Conservation (phyloP, 441 rosid genomes). For the Pelargonium australe region DNA sequence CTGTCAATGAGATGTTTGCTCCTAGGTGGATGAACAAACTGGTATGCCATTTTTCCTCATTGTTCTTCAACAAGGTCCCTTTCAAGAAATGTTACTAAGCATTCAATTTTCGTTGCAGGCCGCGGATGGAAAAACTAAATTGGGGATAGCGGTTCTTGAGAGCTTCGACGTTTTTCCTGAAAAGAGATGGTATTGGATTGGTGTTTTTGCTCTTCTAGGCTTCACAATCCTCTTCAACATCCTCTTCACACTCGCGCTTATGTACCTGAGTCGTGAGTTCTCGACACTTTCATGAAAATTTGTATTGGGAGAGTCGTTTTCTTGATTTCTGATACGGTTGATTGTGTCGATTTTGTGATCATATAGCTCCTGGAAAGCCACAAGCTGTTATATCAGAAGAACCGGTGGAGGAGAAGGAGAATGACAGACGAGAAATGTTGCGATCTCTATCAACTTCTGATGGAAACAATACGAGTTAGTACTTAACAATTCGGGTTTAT, state of each 20-base stretch:
- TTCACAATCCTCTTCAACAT: conserved; percentile 54
- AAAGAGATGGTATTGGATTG: conserved; percentile 80
- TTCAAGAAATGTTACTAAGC: not conserved
- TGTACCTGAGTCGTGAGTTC: conserved; percentile 66
- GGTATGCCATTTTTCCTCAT: conserved; percentile 25
- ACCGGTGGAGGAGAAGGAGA: conserved; percentile 32
- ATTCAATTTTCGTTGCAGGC: conserved; percentile 34
- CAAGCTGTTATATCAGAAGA: conserved; percentile 72
- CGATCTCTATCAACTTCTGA: conserved; percentile 33
- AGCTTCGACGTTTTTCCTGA: conserved; percentile 38
- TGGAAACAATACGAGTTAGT: conserved; percentile 47
- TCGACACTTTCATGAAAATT: not conserved
- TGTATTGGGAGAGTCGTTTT: not conserved
- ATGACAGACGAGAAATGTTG: conserved; percentile 12
- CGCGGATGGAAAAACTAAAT: conserved; percentile 31
- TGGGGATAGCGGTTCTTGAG: conserved; percentile 54
- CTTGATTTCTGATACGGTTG: not conserved
- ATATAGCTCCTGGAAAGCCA: conserved; percentile 56
- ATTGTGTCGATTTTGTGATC: not conserved
- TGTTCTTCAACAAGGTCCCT: not conserved
- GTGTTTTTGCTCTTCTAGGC: conserved; percentile 52
- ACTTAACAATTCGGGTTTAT: not conserved
- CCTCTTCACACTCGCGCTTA: conserved; percentile 58
- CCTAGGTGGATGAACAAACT: conserved; percentile 76
- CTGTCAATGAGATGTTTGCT: conserved; percentile 63